phyloP scores from a whole-genome alignment of 1,284 basidiomycete species.

The Malassezia equina region DNA sequence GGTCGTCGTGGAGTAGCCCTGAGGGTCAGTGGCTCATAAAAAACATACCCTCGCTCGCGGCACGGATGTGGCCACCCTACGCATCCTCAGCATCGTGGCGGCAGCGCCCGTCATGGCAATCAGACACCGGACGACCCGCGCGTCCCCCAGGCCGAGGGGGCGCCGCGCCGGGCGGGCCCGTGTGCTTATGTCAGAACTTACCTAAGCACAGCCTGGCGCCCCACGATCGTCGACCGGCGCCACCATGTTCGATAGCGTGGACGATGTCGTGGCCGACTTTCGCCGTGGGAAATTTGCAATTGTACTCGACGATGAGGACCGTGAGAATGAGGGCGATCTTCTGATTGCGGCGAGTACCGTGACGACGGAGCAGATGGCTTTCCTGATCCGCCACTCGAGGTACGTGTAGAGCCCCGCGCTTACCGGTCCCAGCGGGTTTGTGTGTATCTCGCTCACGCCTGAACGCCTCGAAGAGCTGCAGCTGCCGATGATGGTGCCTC shows the following conservation, averaged over 20 bases:
- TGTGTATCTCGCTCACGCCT: constrained; percentile 76
- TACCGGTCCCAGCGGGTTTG: constrained; percentile 65
- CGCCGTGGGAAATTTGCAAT: constrained; percentile 38
- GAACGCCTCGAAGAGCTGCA: constrained; percentile 67
- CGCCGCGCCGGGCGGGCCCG: background rate
- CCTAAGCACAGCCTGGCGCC: background rate
- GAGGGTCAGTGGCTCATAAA: background rate
- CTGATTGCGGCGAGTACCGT: constrained; percentile 48
- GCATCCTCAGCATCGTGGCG: constrained; percentile 10
- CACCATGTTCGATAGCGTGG: constrained; percentile 35
- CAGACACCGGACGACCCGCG: constrained; percentile 3
- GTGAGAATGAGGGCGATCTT: constrained; percentile 47
- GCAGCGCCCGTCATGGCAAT: constrained; percentile 6
- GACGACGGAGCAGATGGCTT: constrained; percentile 95
- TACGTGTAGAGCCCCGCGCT: constrained; percentile 3
- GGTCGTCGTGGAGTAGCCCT: background rate
- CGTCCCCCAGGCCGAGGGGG: background rate
- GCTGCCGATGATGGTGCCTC: constrained; percentile 84
- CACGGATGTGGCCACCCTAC: background rate
- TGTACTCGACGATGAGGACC: constrained; percentile 45
- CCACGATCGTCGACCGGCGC: background rate
- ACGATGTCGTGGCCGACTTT: constrained; percentile 30
- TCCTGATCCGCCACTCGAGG: constrained; percentile 79
- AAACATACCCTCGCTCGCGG: background rate
- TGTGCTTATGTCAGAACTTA: constrained; percentile 2